Base-by-base conservation (phyloP, 371 early-diverging fungal species). In the Batkoa obscura region DNA sequence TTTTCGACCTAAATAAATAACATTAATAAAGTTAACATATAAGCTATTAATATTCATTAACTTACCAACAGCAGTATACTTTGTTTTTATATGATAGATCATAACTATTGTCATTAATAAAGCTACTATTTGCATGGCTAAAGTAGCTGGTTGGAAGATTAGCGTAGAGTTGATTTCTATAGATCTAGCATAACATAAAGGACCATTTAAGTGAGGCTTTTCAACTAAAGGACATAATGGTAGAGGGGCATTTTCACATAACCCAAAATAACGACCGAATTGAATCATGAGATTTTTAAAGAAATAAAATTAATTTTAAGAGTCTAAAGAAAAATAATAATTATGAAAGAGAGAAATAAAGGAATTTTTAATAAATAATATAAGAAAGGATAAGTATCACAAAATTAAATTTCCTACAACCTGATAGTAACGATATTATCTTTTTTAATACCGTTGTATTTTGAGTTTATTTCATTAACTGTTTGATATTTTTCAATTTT, bases 31-130 rank as follows among this genome's bases (percentile, higher is more conserved):
- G 2, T 37, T 39, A 12, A 55, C 23, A 9, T 10, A n/a, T 13
- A 37, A 6, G n/a, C 10, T 34, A 43, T 49, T 6, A 30, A 38
- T 8, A 3, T n/a, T 32, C 8, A 36, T 30, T 23, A n/a, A 63
- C 68, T 58, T 68, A 77, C 90, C 91, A 38, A 92, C 89, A 33
- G 93, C 93, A 31, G 90, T 92, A 71, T 88, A 90, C 69, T 92
- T 92, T 17, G 80, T 76, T 58, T 83, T 81, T 64, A 92, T 83
- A 64, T 92, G 87, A 60, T 79, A 83, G 58, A 90, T 88, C 90
- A 92, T 92, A 60, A 88, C 86, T 42, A 74, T 68, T 23, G 88
- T 84, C 91, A 90, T 92, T 46, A 87, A 66, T 55, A 92, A 72
- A 43, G 89, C 86, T 39, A 87, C 72, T 33, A 89, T 64, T 64